phyloP scores from a whole-genome alignment of 768 basidiomycete genomes.

The Pholiota conissans region DNA sequence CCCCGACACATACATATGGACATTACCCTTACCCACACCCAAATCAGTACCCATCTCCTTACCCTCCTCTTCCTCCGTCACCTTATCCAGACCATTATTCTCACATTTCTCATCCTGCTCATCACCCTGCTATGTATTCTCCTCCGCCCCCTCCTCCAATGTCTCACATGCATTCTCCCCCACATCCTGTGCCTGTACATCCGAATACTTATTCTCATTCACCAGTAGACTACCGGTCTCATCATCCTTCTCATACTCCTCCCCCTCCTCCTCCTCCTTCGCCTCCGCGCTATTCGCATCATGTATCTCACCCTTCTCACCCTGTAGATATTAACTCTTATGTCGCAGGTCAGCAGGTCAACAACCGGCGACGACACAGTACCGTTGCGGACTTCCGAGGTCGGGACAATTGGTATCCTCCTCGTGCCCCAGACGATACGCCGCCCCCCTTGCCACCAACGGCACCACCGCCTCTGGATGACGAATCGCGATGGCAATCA shows the following conservation, averaged over 20 bases:
- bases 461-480: neutral
- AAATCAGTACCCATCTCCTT: neutral
- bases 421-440: neutral
- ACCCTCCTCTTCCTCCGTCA: conserved; percentile 3
- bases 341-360: conserved; percentile 7
- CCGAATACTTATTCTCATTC: neutral
- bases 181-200: neutral
- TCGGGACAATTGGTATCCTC: conserved; percentile 5
- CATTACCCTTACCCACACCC: conserved; percentile 2
- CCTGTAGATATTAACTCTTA: conserved; percentile 6
- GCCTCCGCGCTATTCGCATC: conserved; percentile 8
- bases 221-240: neutral
- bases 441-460: conserved; percentile 20
- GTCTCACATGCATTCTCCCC: neutral
- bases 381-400: conserved; percentile 10
- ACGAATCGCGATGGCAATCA: neutral
- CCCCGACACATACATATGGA: neutral
- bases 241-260: neutral
- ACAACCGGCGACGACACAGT: conserved; percentile 12
- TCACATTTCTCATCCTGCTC: conserved; percentile 6
- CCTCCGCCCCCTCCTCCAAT: conserved; percentile 5
- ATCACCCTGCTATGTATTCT: conserved; percentile 4
- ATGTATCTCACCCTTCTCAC: conserved; percentile 7
- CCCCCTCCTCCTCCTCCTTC: conserved; percentile 5
- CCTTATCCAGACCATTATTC: conserved; percentile 2